Evolutionary conservation across 1,284 basidiomycete genomes (phyloP), one percentile per base, ranked within the genome.

Genomic region (Moesziomyces parantarcticus): DNA sequence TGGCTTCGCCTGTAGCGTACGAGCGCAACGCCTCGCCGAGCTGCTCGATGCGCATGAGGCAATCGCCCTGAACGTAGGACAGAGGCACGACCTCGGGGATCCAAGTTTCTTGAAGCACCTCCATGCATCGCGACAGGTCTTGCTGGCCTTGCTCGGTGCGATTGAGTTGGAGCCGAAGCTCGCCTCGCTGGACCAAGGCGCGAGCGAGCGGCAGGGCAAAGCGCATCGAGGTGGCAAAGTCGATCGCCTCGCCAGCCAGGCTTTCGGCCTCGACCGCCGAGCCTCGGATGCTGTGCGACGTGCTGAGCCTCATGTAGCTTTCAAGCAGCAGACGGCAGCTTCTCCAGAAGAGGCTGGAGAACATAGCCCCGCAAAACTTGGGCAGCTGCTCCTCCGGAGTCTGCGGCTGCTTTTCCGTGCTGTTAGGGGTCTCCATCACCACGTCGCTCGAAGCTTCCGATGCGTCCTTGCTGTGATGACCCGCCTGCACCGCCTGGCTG

Each of bases 251-350:
- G 8, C 52, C 50, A 11, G 72, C 79, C 53, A 77, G 73, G 2
- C 68, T 67, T n/a, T 77, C 76, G 3, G 81, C 79, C 29, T 83
- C 79, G 8, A 66, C 49, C 7, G 65, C 75, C 10, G 75, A 74
- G 34, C 81, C 81, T 20, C 81, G 79, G 21, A 54, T 22, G n/a
- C 71, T 65, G 41, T 81, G 70, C 41, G 80, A 29, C 18, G 42
- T 53, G 25, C 72, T 73, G 42, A 80, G 55, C 6, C 50, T 56
- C 41, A 63, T 43, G 50, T 77, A 80, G 5, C 41, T 47, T 16
- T 60, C 42, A 25, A 70, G 40, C 13, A 74, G 52, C 9, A 61
- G 42, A 34, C 56, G 47, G 29, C 69, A 56, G 23, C 55, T 41
- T 32, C 64, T 56, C 70, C 70, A 67, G 49, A 63, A 68, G 25